Evolutionary conservation across 2,329 filamentous ascomycete species (phyloP).

Genomic region (Monosporascus sp.): DNA sequence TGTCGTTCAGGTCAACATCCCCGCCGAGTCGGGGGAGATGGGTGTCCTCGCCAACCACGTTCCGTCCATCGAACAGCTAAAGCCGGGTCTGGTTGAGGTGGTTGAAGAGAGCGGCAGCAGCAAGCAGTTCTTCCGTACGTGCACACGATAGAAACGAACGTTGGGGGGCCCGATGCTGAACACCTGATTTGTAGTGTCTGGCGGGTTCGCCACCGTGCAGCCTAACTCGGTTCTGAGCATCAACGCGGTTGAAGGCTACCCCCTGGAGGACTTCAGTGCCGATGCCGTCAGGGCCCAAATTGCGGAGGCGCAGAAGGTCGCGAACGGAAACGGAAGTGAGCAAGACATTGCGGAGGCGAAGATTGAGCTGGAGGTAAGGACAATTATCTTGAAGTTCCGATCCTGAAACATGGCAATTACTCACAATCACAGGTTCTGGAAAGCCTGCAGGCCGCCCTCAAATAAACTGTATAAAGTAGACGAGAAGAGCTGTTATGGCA

Average conservation of each 20-base stretch:
- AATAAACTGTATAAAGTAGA: slow-evolving; percentile 56
- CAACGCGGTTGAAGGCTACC: slow-evolving; percentile 94
- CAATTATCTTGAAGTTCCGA: not conserved
- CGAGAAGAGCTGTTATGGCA: slow-evolving; percentile 25
- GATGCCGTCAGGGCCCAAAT: slow-evolving; percentile 89
- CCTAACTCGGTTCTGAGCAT: slow-evolving; percentile 93
- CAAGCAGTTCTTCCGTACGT: slow-evolving; percentile 99
- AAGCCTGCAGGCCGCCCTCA: slow-evolving; percentile 74
- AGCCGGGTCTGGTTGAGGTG: slow-evolving; percentile 91
- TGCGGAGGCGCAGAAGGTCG: slow-evolving; percentile 92
- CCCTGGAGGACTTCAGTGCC: slow-evolving; percentile 91
- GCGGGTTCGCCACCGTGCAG: slow-evolving; percentile 95
- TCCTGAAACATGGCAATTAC: slow-evolving; percentile 11
- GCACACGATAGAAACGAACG: not conserved
- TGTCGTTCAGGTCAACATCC: slow-evolving; percentile 95
- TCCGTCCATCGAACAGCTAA: slow-evolving; percentile 97
- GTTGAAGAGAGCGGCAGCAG: slow-evolving; percentile 81
- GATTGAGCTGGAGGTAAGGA: slow-evolving; percentile 89
- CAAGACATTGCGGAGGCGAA: slow-evolving; percentile 98
- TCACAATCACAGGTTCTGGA: slow-evolving; percentile 66
- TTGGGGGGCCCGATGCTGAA: slow-evolving; percentile 13
- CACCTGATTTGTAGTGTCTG: slow-evolving; percentile 62
- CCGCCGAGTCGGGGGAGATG: slow-evolving; percentile 98
- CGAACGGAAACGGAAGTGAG: slow-evolving; percentile 84
- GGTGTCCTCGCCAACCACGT: slow-evolving; percentile 99